Evolutionary conservation across 495 filamentous ascomycete genomes (phyloP), one percentile per base, ranked within the genome.

Genomic region (Staphylotrichum longicolle): DNA sequence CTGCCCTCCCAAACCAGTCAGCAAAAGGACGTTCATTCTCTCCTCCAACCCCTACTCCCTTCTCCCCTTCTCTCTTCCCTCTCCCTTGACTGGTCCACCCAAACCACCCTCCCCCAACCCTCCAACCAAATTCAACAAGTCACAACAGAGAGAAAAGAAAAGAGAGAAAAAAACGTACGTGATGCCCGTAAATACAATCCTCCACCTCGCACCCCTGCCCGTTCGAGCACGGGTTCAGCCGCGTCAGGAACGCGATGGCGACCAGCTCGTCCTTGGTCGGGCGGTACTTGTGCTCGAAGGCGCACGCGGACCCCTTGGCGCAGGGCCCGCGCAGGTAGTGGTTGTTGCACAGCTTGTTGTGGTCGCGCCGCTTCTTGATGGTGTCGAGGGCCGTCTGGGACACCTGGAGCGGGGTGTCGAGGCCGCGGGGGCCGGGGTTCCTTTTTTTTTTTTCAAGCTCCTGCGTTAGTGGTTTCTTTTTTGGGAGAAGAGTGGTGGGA

Each of bases 131-230:
- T 6, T 15, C 45, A 37, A 15, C 41, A 44, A n/a, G 6, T 15
- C 15, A 57, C 1, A 6, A 9, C 9, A 34, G 27, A 34, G 33
- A 3, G 2, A 44, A 20, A 5, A 27, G 20, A 41, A 41, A 58
- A 34, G 1, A 7, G n/a, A 11, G 4, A 35, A n/a, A 3, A 54
- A 41, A 4, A 73, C 76, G 67, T 57, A 80, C 78, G 57, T 82
- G 78, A 69, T 96, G 91, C 14, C 91, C 91, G 67, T 94, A 95
- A 51, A 93, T 93, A 74, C 91, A 96, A 57, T 89, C 86, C 0
- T 84, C 75, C 46, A 86, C 85, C 40, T 88, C 85, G 69, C 91
- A 96, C 15, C 85, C 82, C 66, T 87, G 81, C 4, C 90, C 89
- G 64, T 84, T 85, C 5, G 80, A 78, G 74, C 91, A 96, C 9